Percentiles rank a stretch among this genome's conserved stretches.
phyloP scores from a whole-genome alignment of 768 basidiomycete genomes.

The Podaxis sp. region DNA sequence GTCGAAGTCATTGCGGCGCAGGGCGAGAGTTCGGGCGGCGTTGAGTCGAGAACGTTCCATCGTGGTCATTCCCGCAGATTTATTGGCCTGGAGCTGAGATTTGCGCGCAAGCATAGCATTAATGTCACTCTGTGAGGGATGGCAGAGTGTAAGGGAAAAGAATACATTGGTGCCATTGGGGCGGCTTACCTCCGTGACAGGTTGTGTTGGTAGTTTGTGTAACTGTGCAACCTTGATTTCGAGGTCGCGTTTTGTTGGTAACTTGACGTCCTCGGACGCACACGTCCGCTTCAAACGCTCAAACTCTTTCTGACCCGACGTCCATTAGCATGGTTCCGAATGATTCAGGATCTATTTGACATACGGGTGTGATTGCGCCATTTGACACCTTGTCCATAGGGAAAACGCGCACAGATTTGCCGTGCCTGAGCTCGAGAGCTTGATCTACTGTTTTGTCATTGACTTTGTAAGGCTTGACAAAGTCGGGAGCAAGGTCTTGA shows the following conservation, averaged over 20 bases:
- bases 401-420: slow-evolving; percentile 59
- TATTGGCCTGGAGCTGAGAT: slow-evolving; percentile 36
- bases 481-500: slow-evolving; percentile 49
- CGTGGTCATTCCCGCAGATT: slow-evolving; percentile 37
- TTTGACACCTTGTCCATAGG: slow-evolving; percentile 90
- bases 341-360: slow-evolving; percentile 24
- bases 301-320: slow-evolving; percentile 63
- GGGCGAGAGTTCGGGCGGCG: slow-evolving; percentile 72
- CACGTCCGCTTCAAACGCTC: slow-evolving; percentile 52
- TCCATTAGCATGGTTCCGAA: slow-evolving; percentile 9
- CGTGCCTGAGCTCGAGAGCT: slow-evolving; percentile 75
- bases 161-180: not conserved
- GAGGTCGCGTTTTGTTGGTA: slow-evolving; percentile 68
- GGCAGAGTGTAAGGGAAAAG: slow-evolving; percentile 10
- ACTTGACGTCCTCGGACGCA: slow-evolving; percentile 50
- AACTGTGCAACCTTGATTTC: slow-evolving; percentile 69
- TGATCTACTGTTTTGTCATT: slow-evolving; percentile 67
- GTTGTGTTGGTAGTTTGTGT: slow-evolving; percentile 53
- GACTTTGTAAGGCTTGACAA: slow-evolving; percentile 69
- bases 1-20: slow-evolving; percentile 65
- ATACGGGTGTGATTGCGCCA: slow-evolving; percentile 57
- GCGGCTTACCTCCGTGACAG: slow-evolving; percentile 74
- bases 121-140: slow-evolving; percentile 67
- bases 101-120: slow-evolving; percentile 76
- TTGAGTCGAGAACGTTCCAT: slow-evolving; percentile 67